Evolutionary conservation across 345 rosid genomes (phyloP), one percentile per base, ranked within the genome.

Genomic region (Rhodomyrtus tomentosa): DNA sequence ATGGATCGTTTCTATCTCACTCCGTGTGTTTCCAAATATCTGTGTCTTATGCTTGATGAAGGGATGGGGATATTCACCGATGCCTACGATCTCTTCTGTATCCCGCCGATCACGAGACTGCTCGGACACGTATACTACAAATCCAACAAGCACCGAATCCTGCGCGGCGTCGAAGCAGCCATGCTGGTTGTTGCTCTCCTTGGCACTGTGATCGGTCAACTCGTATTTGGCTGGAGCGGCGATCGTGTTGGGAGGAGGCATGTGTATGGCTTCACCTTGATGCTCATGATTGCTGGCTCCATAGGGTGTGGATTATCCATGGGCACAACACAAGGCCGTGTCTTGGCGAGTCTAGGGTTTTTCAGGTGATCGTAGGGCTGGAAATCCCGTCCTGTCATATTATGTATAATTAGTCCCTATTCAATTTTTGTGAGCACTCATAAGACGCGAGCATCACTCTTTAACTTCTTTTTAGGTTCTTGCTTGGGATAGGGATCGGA

Each of bases 31-130:
- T 59, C 38, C 16, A 3, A 59, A 29, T 59, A 27, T 32, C 20
- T 32, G 42, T 20, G 24, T 62, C 38, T 59, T 16, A 4, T 32
- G 42, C 22, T 32, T 36, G 51, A 13, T 24, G 12, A 80, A 81
- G 92, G 93, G 2, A 91, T 92, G 93, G 95, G 95, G 0, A 88
- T 92, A 58, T 91, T 92, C 90, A 86, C 88, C 50, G 95, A 91
- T 80, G 88, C 93, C 49, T 92, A 92, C 50, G 92, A 91, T 56
- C 89, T 92, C 88, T 91, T 92, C 86, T 92, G 93, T 53, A 83
- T 92, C 86, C 88, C 95, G 15, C 90, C 92, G 0, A 86, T 92
- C 85, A 48, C 84, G 83, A 87, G 29, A 4, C 83, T 92, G 18
- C 74, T 92, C 25, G 89, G 83, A 24, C 42, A 85, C 18, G 85